Evolutionary conservation across 768 basidiomycete species (phyloP).

Genomic region (Vararia minispora): DNA sequence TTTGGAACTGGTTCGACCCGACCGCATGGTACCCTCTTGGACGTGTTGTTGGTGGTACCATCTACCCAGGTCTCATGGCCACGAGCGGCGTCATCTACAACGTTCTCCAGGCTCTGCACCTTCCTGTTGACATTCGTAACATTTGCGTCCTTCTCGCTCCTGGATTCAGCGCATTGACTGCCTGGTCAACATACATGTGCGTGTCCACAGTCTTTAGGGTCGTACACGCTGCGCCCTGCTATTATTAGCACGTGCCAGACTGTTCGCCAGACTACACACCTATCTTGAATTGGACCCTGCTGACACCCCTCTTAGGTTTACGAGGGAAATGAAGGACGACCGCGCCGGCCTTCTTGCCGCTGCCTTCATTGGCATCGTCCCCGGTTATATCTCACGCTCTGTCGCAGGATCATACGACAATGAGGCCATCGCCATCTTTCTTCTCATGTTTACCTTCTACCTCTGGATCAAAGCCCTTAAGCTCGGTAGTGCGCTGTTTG

Average conservation of each 20-base stretch:
- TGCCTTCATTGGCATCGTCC: constrained; percentile 95
- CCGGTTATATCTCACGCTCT: constrained; percentile 97
- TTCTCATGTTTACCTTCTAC: constrained; percentile 99
- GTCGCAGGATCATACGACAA: constrained; percentile 99
- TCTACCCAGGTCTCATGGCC: constrained; percentile 97
- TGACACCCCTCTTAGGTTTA: constrained; percentile 50
- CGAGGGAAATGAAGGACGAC: constrained; percentile 91
- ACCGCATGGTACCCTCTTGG: constrained; percentile 99
- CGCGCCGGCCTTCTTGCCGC: constrained; percentile 96
- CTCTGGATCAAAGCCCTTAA: constrained; percentile 96
- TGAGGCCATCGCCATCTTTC: constrained; percentile 98
- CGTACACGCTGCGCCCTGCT: not conserved
- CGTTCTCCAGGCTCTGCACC: constrained; percentile 72
- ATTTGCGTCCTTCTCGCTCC: constrained; percentile 95
- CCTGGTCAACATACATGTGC: constrained; percentile 93
- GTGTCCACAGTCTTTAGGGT: constrained; percentile 16
- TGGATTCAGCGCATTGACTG: constrained; percentile 92
- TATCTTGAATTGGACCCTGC: not conserved
- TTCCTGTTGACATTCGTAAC: constrained; percentile 96
- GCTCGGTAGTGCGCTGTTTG: constrained; percentile 85
- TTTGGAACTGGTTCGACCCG: constrained; percentile 99
- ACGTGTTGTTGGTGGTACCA: constrained; percentile 95
- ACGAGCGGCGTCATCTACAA: constrained; percentile 98
- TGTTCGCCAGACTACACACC: not conserved
- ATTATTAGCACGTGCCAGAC: not conserved